Base-by-base conservation (phyloP, 768 basidiomycete genomes). In the Termitomyces eurrhizus region DNA sequence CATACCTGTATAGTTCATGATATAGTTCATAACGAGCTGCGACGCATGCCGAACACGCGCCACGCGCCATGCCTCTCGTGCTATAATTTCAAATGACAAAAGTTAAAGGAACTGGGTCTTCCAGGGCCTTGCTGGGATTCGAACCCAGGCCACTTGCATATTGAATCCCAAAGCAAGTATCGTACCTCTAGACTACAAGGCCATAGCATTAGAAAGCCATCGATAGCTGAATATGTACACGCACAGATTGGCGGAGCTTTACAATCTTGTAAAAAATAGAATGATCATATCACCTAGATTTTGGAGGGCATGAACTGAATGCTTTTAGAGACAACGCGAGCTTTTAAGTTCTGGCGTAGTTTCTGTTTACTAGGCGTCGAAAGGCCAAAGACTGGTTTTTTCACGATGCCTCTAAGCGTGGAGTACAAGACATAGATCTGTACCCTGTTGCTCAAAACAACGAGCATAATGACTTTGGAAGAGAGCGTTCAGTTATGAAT, bases 71-170 rank as follows among this genome's bases (percentile, higher is more conserved):
- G 29, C 29, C 2, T 29, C 29, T 29, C 29, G 29, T 29, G 29
- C 29, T 29, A 4, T 29, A 2, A 29, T 29, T 29, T 29, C 2
- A 29, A 29, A 29, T 21, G 21, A 21, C 29, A 29, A 29, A 29
- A 29, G 4, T 29, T 29, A 4, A 29, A 29, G 29, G 4, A 29
- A 29, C 21, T 29, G 11, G 39, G 9, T 4, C 39, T 11, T 11
- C 3, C 6, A 24, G 75, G 77, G 77, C 73, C 76, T 74, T 77
- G 75, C 77, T 69, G 76, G 78, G 78, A 77, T 75, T 79, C 76
- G 77, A 79, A 79, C 78, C 78, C 75, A 70, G 77, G 78, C 75
- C 78, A 74, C 77, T 77, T 78, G 78, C 78, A 79, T 33, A 52
- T 64, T 57, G 52, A 52, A 14, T 60, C 76, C 77, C 78, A 79